phyloP scores from a whole-genome alignment of 305 asterid species.

The Fraxinus platypoda region DNA sequence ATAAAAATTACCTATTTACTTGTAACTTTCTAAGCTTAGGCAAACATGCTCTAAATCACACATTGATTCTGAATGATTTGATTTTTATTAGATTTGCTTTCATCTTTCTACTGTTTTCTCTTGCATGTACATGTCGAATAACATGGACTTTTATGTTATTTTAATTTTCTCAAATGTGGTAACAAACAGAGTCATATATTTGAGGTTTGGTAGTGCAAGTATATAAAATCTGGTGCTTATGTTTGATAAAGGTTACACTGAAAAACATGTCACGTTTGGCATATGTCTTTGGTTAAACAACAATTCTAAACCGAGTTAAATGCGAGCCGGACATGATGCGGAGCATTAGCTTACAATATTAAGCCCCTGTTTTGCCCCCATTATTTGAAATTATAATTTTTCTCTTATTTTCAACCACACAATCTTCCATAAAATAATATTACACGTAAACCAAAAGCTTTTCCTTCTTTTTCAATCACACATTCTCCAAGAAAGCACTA shows the following conservation, averaged over 20 bases:
- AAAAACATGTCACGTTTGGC: neutral
- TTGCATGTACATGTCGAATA: neutral
- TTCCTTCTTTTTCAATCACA: neutral
- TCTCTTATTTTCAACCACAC: neutral
- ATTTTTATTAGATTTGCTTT: neutral
- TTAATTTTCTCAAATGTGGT: neutral
- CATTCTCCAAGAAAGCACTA: neutral
- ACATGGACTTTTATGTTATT: neutral
- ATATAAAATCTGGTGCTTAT: neutral
- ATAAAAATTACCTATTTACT: neutral
- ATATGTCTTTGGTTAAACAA: neutral
- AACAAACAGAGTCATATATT: neutral
- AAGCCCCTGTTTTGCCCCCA: neutral
- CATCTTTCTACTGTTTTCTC: neutral
- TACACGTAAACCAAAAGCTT: neutral
- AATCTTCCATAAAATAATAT: neutral
- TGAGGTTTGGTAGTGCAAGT: neutral
- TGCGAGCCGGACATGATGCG: neutral
- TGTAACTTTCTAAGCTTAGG: neutral
- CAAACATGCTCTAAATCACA: neutral
- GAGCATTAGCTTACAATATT: neutral
- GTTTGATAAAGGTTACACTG: neutral
- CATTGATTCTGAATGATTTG: neutral
- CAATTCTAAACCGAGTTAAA: neutral
- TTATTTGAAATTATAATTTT: neutral